A percentile compares a stretch with the other conserved stretches of the same genome.
These are phyloP conservation scores for Phytophthora hibernalis DNA, from an alignment of 352 stramenopile species.

Conservation along the genomic window DNA sequence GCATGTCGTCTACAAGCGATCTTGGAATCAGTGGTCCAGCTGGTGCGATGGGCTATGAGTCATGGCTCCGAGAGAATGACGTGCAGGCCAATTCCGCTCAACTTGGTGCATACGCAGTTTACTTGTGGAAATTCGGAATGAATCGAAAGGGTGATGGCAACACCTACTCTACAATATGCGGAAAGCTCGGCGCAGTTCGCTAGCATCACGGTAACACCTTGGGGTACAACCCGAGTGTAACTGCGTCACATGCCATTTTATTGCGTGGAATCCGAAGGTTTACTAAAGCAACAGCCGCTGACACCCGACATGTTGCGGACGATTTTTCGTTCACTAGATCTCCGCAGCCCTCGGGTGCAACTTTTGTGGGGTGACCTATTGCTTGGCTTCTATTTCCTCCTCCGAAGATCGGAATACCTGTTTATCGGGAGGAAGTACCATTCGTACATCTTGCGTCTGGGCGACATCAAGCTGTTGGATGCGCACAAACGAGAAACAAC, in stretches of 20 bases:
- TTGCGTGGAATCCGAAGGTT: constrained; percentile 26
- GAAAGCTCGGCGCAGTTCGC: constrained; percentile 13
- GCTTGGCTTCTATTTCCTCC: constrained; percentile 21
- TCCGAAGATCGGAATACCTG: not conserved
- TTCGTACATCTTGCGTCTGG: not conserved
- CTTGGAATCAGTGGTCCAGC: constrained; percentile 2
- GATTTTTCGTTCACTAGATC: not conserved
- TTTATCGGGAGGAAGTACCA: not conserved
- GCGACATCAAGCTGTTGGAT: not conserved
- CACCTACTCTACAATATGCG: constrained; percentile 25
- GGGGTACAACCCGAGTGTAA: constrained; percentile 8
- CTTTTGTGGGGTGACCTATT: constrained; percentile 29
- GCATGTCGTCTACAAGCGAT: not conserved
- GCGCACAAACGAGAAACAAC: not conserved
- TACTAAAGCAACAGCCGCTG: constrained; percentile 20
- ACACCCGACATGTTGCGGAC: constrained; percentile 1
- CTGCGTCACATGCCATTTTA: constrained; percentile 14
- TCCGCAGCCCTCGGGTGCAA: not conserved
- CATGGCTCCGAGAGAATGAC: not conserved
- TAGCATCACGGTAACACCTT: constrained; percentile 23
- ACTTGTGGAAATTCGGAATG: constrained; percentile 26
- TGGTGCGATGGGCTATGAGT: constrained; percentile 14
- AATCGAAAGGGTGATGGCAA: constrained; percentile 18
- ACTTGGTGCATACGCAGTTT: constrained; percentile 21
- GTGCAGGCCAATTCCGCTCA: constrained; percentile 8